phyloP scores from a whole-genome alignment of 352 stramenopile genomes.

The Phytophthora megakarya region DNA sequence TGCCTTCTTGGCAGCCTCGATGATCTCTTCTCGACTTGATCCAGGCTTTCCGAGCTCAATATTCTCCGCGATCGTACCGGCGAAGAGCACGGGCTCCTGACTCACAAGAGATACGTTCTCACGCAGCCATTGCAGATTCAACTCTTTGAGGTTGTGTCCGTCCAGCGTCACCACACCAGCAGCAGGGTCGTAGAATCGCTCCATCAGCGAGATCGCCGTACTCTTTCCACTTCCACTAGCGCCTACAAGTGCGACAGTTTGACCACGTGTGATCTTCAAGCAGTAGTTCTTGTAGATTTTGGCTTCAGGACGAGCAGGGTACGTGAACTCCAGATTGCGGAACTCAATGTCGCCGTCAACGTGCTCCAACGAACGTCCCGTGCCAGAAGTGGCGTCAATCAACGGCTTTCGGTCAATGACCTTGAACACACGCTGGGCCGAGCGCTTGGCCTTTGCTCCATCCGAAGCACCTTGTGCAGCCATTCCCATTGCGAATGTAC shows the following conservation, averaged over 20 bases:
- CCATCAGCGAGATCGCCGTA: slow-evolving; percentile 41
- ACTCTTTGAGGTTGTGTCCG: slow-evolving; percentile 36
- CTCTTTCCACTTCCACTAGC: slow-evolving; percentile 44
- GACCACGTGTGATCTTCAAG: slow-evolving; percentile 38
- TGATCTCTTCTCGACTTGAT: slow-evolving; percentile 39
- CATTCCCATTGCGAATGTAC: slow-evolving; percentile 44
- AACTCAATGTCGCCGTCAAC: slow-evolving; percentile 46
- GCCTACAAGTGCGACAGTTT: slow-evolving; percentile 42
- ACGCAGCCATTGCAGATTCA: slow-evolving; percentile 43
- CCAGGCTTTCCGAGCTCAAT: slow-evolving; percentile 42
- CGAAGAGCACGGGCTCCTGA: slow-evolving; percentile 44
- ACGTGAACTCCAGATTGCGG: slow-evolving; percentile 36
- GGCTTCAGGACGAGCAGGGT: slow-evolving; percentile 42
- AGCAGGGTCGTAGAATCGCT: slow-evolving; percentile 41
- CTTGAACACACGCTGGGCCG: slow-evolving; percentile 41
- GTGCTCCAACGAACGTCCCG: slow-evolving; percentile 26
- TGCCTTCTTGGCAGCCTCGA: slow-evolving; percentile 40
- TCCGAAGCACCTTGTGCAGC: slow-evolving; percentile 39
- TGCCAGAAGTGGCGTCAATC: slow-evolving; percentile 36
- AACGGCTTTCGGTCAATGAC: slow-evolving; percentile 41
- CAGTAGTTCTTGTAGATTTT: slow-evolving; percentile 48
- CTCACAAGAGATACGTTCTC: slow-evolving; percentile 43
- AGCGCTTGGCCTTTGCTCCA: slow-evolving; percentile 37
- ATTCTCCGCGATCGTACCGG: slow-evolving; percentile 43
- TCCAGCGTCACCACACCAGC: slow-evolving; percentile 39